A percentile compares a stretch with the other conserved stretches of the same genome.
phyloP scores from a whole-genome alignment of 2,329 filamentous ascomycete genomes.

The Aspergillus jensenii region DNA sequence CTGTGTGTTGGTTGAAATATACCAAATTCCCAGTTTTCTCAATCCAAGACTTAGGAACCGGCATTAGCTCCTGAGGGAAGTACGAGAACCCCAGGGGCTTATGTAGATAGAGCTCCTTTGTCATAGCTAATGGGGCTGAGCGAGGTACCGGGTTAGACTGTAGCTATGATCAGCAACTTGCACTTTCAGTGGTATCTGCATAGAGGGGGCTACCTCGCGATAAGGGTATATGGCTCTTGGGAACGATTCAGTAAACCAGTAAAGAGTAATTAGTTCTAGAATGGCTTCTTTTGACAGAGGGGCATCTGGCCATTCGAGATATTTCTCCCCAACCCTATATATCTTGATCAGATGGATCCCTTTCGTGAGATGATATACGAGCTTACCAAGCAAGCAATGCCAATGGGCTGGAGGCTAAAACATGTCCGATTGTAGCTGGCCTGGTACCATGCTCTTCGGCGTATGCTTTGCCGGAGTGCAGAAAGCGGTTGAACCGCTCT shows the following conservation, averaged over 20 bases:
- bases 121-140: neutral
- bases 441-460: constrained; percentile 31
- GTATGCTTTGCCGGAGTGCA: constrained; percentile 24
- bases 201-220: constrained; percentile 26
- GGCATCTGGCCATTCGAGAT: constrained; percentile 39
- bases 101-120: constrained; percentile 28
- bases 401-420: constrained; percentile 32
- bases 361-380: neutral
- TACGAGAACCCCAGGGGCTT: constrained; percentile 51
- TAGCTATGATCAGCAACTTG: neutral
- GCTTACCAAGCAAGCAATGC: constrained; percentile 34
- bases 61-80: constrained; percentile 46
- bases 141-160: constrained; percentile 9
- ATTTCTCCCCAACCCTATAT: constrained; percentile 43
- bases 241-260: constrained; percentile 41
- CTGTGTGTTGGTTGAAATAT: constrained; percentile 36
- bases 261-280: constrained; percentile 36
- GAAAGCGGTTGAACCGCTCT: constrained; percentile 20
- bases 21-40: constrained; percentile 41
- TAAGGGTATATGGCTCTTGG: constrained; percentile 36
- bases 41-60: constrained; percentile 40
- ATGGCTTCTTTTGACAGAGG: constrained; percentile 31
- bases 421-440: constrained; percentile 36
- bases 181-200: neutral
- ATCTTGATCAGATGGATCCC: neutral